These are phyloP conservation scores for Calocera viscosa DNA, from an alignment of 768 basidiomycete species.

Conservation along the genomic window DNA sequence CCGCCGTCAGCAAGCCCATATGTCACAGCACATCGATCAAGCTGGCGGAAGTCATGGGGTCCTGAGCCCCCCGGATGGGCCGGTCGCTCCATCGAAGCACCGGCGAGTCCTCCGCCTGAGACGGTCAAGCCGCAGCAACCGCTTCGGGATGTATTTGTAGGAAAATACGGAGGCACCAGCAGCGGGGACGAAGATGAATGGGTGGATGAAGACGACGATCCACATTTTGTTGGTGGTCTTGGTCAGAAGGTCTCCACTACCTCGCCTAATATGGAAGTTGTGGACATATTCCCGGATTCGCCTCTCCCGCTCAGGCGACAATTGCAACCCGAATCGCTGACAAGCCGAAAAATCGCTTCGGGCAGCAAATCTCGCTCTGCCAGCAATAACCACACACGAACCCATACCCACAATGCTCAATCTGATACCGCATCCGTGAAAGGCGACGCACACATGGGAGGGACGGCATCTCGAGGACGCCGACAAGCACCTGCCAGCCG, in stretches of 20 bases:
- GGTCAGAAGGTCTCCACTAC: slow-evolving; percentile 20
- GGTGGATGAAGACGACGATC: slow-evolving; percentile 26
- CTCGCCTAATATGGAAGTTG: not conserved
- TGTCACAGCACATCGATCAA: slow-evolving; percentile 39
- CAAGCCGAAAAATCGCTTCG: not conserved
- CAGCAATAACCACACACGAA: not conserved
- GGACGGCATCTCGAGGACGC: not conserved
- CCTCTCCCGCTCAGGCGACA: not conserved
- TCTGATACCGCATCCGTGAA: not conserved
- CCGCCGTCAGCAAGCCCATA: slow-evolving; percentile 28
- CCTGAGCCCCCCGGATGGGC: slow-evolving; percentile 79
- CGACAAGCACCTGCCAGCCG: not conserved
- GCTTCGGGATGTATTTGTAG: slow-evolving; percentile 27
- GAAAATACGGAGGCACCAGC: slow-evolving; percentile 14
- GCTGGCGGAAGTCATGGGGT: slow-evolving; percentile 87
- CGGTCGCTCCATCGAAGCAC: slow-evolving; percentile 43
- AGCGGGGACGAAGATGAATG: slow-evolving; percentile 24
- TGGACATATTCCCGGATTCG: not conserved
- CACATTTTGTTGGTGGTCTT: slow-evolving; percentile 24
- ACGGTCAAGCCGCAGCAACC: slow-evolving; percentile 18
- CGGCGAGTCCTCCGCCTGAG: slow-evolving; percentile 21
- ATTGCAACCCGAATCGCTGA: not conserved
- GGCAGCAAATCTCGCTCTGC: not conserved
- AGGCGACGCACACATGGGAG: slow-evolving; percentile 1
- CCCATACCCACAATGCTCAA: not conserved